Evolutionary conservation across 208 protist species (phyloP), one percentile per base, ranked within the genome.

Genomic region (Wallacemonas sp.): DNA sequence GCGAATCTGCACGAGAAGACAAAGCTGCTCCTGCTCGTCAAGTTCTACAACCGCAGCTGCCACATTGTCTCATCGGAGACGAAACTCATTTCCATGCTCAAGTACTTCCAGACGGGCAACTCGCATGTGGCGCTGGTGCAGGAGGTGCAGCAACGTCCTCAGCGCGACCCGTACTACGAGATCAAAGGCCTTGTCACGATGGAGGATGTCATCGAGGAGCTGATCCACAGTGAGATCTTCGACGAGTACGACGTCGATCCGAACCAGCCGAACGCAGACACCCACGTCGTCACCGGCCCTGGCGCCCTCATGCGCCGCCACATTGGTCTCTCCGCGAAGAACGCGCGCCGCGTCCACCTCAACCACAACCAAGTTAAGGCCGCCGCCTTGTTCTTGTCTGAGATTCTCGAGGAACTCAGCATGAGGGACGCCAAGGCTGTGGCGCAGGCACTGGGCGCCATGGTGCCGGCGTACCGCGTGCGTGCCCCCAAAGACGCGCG

Each of bases 121-220:
- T 88, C 85, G 16, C 96, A 99, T 80, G 93, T 99, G 19, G 95
- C 92, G 14, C 72, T 99, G 17, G 93, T 98, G 43, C 82, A 94
- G 58, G 88, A 97, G 70, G 92, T 98, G 32, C 83, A 94, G 68
- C 84, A 94, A 63, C 81, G 87, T 26, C 76, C 80, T 32, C 79
- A 90, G 65, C 87, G 95, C 24, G 96, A 98, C 76, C 97, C 96
- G 19, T 94, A 93, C 65, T 97, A 98, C 70, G 92, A 98, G 57
- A 85, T 96, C 24, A 89, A 98, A 48, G 98, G 98, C 58, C 89
- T 99, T 52, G 91, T 98, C 9, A 98, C 97, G 36, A 88, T 99
- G 70, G 98, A 99, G 68, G 98, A 99, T 68, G 81, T 99, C 34
- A 96, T 99, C 54, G 97, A 99, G 73, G 94, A 98, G 68, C 94